These are phyloP conservation scores for Leucocoprinus leucothites DNA, from an alignment of 768 basidiomycete genomes.

Conservation along the genomic window DNA sequence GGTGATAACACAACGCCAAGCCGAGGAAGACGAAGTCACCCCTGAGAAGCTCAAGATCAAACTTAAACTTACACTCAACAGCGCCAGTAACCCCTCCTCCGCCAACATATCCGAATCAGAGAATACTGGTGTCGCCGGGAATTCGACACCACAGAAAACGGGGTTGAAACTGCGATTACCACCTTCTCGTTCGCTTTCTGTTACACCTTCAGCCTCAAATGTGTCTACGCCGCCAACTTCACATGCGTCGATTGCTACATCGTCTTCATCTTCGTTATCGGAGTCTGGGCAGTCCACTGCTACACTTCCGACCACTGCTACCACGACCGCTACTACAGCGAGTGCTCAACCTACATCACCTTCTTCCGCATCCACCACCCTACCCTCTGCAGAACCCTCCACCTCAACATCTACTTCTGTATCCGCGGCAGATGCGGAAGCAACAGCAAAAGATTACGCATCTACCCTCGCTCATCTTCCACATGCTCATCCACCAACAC, in stretches of 20 bases:
- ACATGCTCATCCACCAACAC: conserved; percentile 11
- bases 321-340: no score
- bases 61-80: conserved; percentile 11
- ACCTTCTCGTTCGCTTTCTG: conserved; percentile 17
- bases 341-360: no score
- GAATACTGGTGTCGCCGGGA: neutral
- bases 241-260: no score
- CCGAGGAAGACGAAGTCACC: neutral
- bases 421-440: conserved; percentile 2
- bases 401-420: neutral
- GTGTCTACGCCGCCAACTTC: conserved; percentile 16
- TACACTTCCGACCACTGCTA: no score
- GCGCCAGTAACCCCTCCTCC: neutral
- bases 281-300: no score
- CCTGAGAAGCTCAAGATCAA: conserved; percentile 10
- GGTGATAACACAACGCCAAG: no score
- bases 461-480: conserved; percentile 13
- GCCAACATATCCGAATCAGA: conserved; percentile 15
- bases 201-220: conserved; percentile 19
- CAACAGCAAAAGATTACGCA: conserved; percentile 7
- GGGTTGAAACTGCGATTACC: conserved; percentile 7
- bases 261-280: no score
- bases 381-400: conserved; percentile 2
- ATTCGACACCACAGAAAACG: neutral
- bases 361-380: conserved; percentile 9